Evolutionary conservation across 495 filamentous ascomycete genomes (phyloP).

Genomic region (Bacidia rubella): DNA sequence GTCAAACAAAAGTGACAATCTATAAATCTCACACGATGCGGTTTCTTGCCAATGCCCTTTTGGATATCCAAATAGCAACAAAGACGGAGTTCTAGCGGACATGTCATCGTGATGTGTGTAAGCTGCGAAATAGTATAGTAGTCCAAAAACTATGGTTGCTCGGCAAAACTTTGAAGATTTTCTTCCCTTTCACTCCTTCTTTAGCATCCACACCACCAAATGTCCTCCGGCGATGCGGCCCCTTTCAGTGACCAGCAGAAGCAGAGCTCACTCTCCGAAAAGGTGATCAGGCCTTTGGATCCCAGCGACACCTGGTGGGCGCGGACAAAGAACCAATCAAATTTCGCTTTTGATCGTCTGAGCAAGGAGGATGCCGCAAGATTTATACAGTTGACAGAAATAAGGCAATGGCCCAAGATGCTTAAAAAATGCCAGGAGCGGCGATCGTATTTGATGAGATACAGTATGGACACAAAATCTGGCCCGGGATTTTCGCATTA

Average conservation of each 20-base stretch:
- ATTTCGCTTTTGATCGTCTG: neutral
- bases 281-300: neutral
- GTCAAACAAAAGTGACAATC: neutral
- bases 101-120: neutral
- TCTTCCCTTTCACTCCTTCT: neutral
- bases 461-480: neutral
- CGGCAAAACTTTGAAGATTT: neutral
- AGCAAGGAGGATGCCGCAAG: constrained; percentile 2
- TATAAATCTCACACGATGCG: neutral
- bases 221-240: neutral
- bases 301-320: constrained; percentile 2
- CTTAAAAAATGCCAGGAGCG: constrained; percentile 2
- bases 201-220: neutral
- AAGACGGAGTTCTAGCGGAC: neutral
- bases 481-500: no score
- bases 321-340: neutral
- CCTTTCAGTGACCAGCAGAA: neutral
- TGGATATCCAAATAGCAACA: no score
- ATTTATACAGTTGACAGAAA: neutral
- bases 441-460: constrained; percentile 2
- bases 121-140: neutral
- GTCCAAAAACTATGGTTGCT: neutral
- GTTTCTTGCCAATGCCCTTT: no score
- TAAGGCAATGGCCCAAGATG: neutral
- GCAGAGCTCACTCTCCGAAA: neutral